A percentile compares a stretch with the other conserved stretches of the same genome.
These are phyloP conservation scores for Plasmopara halstedii DNA, from an alignment of 352 stramenopile genomes.

Conservation along the genomic window DNA sequence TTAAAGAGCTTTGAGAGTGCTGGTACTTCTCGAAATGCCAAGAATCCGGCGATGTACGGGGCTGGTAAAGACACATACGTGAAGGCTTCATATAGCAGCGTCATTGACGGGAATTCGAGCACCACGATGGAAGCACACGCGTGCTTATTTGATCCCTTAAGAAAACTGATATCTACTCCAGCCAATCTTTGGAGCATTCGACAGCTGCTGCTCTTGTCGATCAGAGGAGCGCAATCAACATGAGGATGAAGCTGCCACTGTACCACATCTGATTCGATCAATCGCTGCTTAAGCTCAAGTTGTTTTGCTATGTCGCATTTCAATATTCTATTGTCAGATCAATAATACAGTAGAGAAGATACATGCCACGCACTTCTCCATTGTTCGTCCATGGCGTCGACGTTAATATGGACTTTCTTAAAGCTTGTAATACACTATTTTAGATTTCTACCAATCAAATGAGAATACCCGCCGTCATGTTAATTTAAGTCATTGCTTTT, in stretches of 20 bases:
- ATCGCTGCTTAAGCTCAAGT: conserved; percentile 42
- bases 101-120: conserved; percentile 51
- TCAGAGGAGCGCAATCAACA: not conserved
- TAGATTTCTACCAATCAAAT: conserved; percentile 12
- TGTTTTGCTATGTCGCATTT: conserved; percentile 33
- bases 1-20: conserved; percentile 63
- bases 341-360: not conserved
- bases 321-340: conserved; percentile 1
- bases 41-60: conserved; percentile 74
- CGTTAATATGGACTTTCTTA: no score
- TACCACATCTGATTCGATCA: conserved; percentile 36
- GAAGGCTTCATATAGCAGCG: conserved; percentile 73
- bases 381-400: conserved; percentile 4
- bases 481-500: no score
- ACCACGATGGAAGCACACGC: conserved; percentile 80
- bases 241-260: conserved; percentile 28
- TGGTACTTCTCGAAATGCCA: conserved; percentile 74
- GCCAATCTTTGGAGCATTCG: conserved; percentile 37
- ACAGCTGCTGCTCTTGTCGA: not conserved
- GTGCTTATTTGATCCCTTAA: conserved; percentile 71
- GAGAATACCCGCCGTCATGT: no score
- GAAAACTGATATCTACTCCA: conserved; percentile 80
- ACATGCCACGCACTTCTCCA: conserved; percentile 20
- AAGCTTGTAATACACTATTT: no score
- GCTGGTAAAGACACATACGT: conserved; percentile 75